These are phyloP conservation scores for Xylaria sp. DNA, from an alignment of 2,329 filamentous ascomycete species.

Conservation along the genomic window DNA sequence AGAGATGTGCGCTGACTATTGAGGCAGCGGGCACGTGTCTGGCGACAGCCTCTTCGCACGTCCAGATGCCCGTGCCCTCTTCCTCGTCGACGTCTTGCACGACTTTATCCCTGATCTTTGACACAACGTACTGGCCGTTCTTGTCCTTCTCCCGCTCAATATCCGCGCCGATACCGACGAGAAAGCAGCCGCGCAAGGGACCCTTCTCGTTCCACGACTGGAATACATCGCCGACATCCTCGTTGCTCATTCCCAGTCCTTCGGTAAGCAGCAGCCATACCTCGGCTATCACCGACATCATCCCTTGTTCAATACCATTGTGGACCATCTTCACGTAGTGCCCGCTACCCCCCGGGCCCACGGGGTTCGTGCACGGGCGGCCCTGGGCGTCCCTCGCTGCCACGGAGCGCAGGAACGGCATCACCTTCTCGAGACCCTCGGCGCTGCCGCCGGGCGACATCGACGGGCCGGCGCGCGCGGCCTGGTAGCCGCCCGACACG, in stretches of 20 bases:
- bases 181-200: background rate
- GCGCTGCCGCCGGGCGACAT: background rate
- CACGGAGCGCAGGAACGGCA: background rate
- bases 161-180: background rate
- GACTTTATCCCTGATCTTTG: background rate
- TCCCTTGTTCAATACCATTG: background rate
- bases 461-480: background rate
- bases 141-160: background rate
- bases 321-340: background rate
- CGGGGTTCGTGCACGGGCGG: background rate
- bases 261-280: background rate
- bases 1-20: slow-evolving; percentile 69
- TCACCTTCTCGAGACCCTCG: background rate
- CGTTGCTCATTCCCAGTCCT: background rate
- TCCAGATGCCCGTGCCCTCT: background rate
- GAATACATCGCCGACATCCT: background rate
- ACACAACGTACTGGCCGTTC: background rate
- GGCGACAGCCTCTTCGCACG: slow-evolving; percentile 59
- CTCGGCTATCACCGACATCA: background rate
- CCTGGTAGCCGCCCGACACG: slow-evolving; percentile 71
- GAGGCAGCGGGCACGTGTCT: slow-evolving; percentile 73
- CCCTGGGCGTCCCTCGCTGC: background rate
- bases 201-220: background rate
- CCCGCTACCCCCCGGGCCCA: background rate
- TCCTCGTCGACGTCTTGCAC: background rate